phyloP scores from a whole-genome alignment of 805 yeast species.

The Clavispora vitiphila region DNA sequence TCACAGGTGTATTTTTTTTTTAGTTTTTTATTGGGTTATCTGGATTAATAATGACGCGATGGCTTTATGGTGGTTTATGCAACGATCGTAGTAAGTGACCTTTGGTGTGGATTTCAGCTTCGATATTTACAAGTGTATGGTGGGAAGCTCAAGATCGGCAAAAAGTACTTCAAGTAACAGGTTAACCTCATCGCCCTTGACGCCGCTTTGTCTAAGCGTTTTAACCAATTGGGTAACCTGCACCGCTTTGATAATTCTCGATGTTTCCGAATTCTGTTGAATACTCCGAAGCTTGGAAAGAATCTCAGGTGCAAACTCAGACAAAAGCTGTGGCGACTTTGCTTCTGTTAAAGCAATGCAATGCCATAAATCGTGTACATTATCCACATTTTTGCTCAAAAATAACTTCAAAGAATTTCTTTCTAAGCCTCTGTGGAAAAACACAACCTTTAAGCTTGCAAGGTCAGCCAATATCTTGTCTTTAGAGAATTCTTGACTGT shows the following conservation, averaged over 20 bases:
- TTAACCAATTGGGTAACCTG: constrained; percentile 18
- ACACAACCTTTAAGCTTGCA: constrained; percentile 20
- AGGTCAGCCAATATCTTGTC: constrained; percentile 18
- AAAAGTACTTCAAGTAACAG: not conserved
- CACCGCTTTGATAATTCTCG: constrained; percentile 12
- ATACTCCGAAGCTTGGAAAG: constrained; percentile 16
- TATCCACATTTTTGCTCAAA: constrained; percentile 17
- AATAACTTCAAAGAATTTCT: constrained; percentile 17
- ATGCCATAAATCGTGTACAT: constrained; percentile 24
- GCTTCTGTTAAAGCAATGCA: constrained; percentile 18
- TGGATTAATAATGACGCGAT: not conserved
- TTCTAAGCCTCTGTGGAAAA: constrained; percentile 22
- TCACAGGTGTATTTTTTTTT: too few species aligned
- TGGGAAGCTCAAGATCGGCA: not conserved
- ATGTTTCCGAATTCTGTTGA: constrained; percentile 5
- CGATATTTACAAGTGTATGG: not conserved
- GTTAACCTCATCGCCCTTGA: not conserved
- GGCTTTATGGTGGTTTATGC: not conserved
- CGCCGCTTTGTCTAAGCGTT: not conserved
- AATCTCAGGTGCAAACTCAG: constrained; percentile 15
- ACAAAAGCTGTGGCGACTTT: constrained; percentile 8
- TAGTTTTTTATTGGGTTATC: not conserved
- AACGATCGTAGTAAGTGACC: not conserved
- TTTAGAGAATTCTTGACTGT: constrained; percentile 2
- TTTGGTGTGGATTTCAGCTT: not conserved